phyloP scores from a whole-genome alignment of 2,329 filamentous ascomycete genomes.

The Monilinia fructicola region DNA sequence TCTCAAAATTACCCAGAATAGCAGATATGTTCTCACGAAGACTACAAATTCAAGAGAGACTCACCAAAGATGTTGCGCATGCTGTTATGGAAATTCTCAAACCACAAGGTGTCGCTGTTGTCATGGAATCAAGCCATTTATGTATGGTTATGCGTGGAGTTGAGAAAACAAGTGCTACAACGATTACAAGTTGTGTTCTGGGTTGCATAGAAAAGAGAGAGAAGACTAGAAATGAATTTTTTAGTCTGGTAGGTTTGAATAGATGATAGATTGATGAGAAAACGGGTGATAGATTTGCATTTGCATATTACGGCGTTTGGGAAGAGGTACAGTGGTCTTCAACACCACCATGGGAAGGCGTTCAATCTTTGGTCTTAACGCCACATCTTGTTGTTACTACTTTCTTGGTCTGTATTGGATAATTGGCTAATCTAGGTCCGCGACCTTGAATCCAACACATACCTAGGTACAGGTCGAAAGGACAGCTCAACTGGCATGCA shows the following conservation, averaged over 20 bases:
- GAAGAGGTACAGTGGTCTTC: conserved; percentile 37
- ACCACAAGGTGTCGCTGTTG: conserved; percentile 91
- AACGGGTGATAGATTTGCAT: conserved; percentile 22
- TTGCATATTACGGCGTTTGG: conserved; percentile 32
- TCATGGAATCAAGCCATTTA: conserved; percentile 94
- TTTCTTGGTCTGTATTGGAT: conserved; percentile 14
- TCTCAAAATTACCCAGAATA: conserved; percentile 93
- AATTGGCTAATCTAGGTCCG: conserved; percentile 16
- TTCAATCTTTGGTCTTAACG: conserved; percentile 41
- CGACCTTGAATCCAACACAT: neutral
- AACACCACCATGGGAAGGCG: conserved; percentile 38
- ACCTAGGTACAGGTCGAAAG: neutral
- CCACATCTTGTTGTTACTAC: conserved; percentile 29
- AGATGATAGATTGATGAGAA: conserved; percentile 41
- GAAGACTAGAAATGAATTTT: conserved; percentile 93
- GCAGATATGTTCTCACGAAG: conserved; percentile 95
- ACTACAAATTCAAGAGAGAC: conserved; percentile 91
- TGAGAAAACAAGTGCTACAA: conserved; percentile 81
- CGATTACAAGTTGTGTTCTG: conserved; percentile 96
- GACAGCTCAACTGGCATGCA: neutral
- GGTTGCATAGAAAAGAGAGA: conserved; percentile 90
- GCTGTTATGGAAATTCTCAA: conserved; percentile 91
- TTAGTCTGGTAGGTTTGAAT: conserved; percentile 73
- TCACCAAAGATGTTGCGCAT: conserved; percentile 94
- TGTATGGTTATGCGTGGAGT: conserved; percentile 99